Base-by-base conservation (phyloP, 192 early-diverging fungal species). In the Obelidium mucronatum region DNA sequence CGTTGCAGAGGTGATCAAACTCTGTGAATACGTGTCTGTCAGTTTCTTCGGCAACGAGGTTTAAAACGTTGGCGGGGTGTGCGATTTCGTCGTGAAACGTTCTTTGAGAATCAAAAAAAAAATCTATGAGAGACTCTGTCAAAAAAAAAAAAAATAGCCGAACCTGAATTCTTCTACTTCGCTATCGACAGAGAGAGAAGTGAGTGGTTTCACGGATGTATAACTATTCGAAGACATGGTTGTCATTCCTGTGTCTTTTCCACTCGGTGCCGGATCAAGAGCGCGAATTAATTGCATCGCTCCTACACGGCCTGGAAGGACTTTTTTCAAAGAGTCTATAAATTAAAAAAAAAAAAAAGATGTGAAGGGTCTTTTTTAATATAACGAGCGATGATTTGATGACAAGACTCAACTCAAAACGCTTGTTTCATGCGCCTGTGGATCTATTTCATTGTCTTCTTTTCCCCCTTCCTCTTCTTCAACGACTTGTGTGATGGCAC, bases 1-100 rank as follows among this genome's bases (percentile, higher is more conserved):
- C 83, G 59, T 86, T 83, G 66, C 82, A 84, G 17, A 81, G 40
- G 19, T 71, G 51, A 54, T 86, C 81, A 79, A 88, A 88, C 33
- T 73, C 65, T 3, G 82, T 80, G 6, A 72, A 67, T 13, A 79
- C 62, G 2, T 62, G 67, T 11, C 73, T 67, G 63, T 86, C 78
- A 31, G 52, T 36, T 42, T 75, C 71, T 5, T 67, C 52, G 2
- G 78, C 44, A 2, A 81, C 65, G 17, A 81, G 56, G 2, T 52
- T 54, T 26, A 81, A 64, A 8, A 64, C 35, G 15, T 36, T 44
- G 19, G 64, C 80, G 28, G 80, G 80, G 75, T 81, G 80, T 17
- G 72, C 65, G 3, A 81, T 68, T 28, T 59, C 67, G 17, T 81
- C n/a, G 31, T 81, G 80, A 53, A 66, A 78, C 22, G 59, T 31